A percentile compares a stretch with the other conserved stretches of the same genome.
phyloP scores from a whole-genome alignment of 805 yeast species.

The Schwanniomyces occidentalis region DNA sequence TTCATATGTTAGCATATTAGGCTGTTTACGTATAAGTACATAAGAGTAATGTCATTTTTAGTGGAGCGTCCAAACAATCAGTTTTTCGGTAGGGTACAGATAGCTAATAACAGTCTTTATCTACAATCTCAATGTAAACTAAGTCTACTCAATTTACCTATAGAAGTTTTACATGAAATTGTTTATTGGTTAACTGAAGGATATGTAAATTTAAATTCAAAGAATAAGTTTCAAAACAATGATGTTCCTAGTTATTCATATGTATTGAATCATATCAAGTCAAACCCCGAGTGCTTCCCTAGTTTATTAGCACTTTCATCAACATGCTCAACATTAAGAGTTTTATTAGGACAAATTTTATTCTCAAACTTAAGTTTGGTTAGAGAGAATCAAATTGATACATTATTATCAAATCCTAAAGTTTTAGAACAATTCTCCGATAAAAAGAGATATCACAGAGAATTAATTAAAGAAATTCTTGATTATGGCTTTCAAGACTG shows the following conservation, averaged over 20 bases:
- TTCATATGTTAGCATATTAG: too few species aligned
- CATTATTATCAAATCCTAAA: conserved; percentile 21
- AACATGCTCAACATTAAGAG: conserved; percentile 24
- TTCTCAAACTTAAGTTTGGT: conserved; percentile 25
- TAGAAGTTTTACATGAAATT: conserved; percentile 17
- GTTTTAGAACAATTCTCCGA: conserved; percentile 21
- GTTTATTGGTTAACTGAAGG: conserved; percentile 14
- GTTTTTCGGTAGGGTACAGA: too few species aligned
- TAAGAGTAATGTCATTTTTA: too few species aligned
- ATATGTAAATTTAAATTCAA: conserved; percentile 3
- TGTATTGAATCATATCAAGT: conserved; percentile 9
- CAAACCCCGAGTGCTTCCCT: conserved; percentile 6
- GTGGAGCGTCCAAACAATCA: too few species aligned
- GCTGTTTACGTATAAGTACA: too few species aligned
- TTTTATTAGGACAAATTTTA: conserved; percentile 17
- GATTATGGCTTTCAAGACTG: conserved; percentile 15
- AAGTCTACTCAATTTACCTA: conserved; percentile 13
- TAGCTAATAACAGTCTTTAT: too few species aligned
- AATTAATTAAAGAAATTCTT: conserved; percentile 21
- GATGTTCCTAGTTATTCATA: conserved; percentile 7
- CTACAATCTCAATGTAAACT: too few species aligned
- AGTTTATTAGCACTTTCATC: conserved; percentile 20
- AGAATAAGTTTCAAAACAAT: neutral
- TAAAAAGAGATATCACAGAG: conserved; percentile 14
- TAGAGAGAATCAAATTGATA: conserved; percentile 27